Evolutionary conservation across 495 filamentous ascomycete genomes (phyloP), one percentile per base, ranked within the genome.

Genomic region (Venustampulla echinocandica): DNA sequence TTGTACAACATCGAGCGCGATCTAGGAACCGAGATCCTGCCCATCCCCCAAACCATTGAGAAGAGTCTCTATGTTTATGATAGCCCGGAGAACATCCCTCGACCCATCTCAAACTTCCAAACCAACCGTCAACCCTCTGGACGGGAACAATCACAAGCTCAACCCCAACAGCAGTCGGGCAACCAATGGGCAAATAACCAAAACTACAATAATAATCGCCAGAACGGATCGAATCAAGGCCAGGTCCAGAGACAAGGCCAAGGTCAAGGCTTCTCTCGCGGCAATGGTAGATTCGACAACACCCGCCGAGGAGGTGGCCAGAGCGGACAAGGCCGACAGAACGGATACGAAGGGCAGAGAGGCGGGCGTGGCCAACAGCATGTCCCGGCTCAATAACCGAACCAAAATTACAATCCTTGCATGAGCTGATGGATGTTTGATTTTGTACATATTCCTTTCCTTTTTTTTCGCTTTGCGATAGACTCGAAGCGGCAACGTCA

Each of bases 21-120:
- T 53, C 71, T 99, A 15, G 90, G 90, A 32, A 97, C 92, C 5
- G 93, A 99, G 66, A 99, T 99, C 53, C 85, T 89, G 52, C 82
- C 92, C 22, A 99, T 99, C 56, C 93, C 93, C 20, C 76, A 80
- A 33, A 82, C 78, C 48, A 99, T 99, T 48, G 93, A 97, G 68
- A 97, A 96, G 77, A 93, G 84, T 49, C 82, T 99, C 22, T 97
- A 99, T 56, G 92, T 96, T 40, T 97, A 96, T 63, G 92, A 99
- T 49, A 86, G 89, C 23, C 90, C 92, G 0, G 93, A 97, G 60
- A 88, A 71, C 32, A 96, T 99, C 50, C 92, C 92, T 5, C 77
- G 88, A 18, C 92, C 92, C 19, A 60, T 62, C 42, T 73, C 61
- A 38, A 76, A 70, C 59, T 54, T 75, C 59, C 44, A 53, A 43